A percentile compares a stretch with the other conserved stretches of the same genome.
Evolutionary conservation across 2,329 filamentous ascomycete species (phyloP).

Genomic region (Aspergillus jensenii): DNA sequence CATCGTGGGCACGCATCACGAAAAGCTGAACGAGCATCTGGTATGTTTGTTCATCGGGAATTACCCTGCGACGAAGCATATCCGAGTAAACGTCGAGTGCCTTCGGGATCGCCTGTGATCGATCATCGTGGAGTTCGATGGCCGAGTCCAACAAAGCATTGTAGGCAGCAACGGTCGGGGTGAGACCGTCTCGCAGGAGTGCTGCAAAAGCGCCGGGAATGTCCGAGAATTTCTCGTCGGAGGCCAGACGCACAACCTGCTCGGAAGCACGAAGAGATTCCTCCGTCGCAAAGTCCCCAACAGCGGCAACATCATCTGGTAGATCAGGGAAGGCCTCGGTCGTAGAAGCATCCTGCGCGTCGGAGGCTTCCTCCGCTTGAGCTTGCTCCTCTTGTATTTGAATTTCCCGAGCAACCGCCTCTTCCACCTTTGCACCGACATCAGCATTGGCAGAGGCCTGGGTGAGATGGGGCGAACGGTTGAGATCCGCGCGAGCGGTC

Average conservation of each 20-base stretch:
- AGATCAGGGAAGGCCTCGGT: slow-evolving; percentile 29
- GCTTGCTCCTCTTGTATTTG: slow-evolving; percentile 57
- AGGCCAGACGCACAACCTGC: slow-evolving; percentile 72
- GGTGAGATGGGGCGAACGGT: slow-evolving; percentile 62
- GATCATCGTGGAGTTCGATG: slow-evolving; percentile 75
- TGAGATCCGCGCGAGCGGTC: slow-evolving; percentile 54
- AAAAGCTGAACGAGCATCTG: slow-evolving; percentile 82
- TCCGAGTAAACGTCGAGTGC: slow-evolving; percentile 93
- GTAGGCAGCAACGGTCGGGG: slow-evolving; percentile 82
- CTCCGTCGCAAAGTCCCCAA: slow-evolving; percentile 52
- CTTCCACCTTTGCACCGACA: slow-evolving; percentile 75
- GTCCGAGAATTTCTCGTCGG: slow-evolving; percentile 73
- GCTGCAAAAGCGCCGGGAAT: slow-evolving; percentile 89
- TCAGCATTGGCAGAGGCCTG: slow-evolving; percentile 51
- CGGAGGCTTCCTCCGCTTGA: slow-evolving; percentile 40
- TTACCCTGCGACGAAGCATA: slow-evolving; percentile 84
- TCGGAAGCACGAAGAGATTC: slow-evolving; percentile 71
- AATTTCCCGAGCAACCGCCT: slow-evolving; percentile 77
- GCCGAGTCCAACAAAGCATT: slow-evolving; percentile 85
- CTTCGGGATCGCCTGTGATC: slow-evolving; percentile 82
- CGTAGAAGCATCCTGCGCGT: slow-evolving; percentile 24
- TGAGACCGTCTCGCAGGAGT: slow-evolving; percentile 78
- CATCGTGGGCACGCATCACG: slow-evolving; percentile 76
- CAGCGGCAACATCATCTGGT: slow-evolving; percentile 39
- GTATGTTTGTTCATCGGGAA: slow-evolving; percentile 82